Evolutionary conservation across 495 filamentous ascomycete species (phyloP).

Genomic region (Aeminium ludgeri): DNA sequence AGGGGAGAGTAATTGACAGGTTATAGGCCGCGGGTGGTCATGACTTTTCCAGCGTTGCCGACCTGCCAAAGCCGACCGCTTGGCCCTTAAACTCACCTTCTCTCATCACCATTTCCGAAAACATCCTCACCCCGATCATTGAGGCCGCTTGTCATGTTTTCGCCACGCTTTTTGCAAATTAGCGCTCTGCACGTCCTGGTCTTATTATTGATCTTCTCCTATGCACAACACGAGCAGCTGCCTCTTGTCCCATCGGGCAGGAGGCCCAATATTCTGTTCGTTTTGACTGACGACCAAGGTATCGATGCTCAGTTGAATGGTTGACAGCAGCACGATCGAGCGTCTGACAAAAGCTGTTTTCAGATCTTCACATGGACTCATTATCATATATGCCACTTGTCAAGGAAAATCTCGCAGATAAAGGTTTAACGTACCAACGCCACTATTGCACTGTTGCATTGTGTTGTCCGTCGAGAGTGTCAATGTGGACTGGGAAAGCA

Average conservation of each 20-base stretch:
- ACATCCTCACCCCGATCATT: too few relatives aligned
- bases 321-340: too few relatives aligned
- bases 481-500: constrained; percentile 40
- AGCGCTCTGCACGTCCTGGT: background rate
- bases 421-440: constrained; percentile 16
- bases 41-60: too few relatives aligned
- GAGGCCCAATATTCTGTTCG: constrained; percentile 21
- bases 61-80: too few relatives aligned
- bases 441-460: constrained; percentile 22
- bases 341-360: too few relatives aligned
- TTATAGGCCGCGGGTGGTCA: too few relatives aligned
- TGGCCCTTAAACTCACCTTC: too few relatives aligned
- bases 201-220: too few relatives aligned
- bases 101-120: too few relatives aligned
- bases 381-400: constrained; percentile 20
- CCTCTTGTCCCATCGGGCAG: background rate
- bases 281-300: constrained; percentile 24
- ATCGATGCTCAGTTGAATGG: too few relatives aligned
- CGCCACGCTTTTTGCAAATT: background rate
- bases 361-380: constrained; percentile 21
- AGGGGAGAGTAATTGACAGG: too few relatives aligned
- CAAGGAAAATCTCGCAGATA: constrained; percentile 18
- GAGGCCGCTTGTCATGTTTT: too few relatives aligned
- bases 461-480: constrained; percentile 24
- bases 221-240: background rate